Percentiles rank a stretch among this genome's conserved stretches.
phyloP scores from a whole-genome alignment of 176 grass and related monocot species.

The Cocos nucifera region DNA sequence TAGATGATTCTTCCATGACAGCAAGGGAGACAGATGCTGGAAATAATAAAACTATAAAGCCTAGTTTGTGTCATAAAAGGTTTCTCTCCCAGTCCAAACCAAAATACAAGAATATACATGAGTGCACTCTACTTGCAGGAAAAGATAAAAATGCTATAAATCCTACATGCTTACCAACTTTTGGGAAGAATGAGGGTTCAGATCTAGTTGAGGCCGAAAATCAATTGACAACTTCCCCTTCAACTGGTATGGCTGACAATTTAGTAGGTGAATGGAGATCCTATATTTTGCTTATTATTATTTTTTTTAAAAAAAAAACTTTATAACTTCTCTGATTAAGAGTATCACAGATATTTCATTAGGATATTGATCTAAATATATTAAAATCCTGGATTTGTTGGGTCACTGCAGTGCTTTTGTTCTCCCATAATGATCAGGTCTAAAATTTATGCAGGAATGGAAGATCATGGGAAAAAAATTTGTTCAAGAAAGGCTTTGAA shows the following conservation, averaged over 20 bases:
- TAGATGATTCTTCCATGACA: too few species aligned
- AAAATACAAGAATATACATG: constrained; percentile 3
- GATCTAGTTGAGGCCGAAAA: constrained; percentile 20
- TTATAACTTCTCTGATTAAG: too few species aligned
- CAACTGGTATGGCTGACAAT: constrained; percentile 25
- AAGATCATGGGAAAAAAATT: constrained; percentile 20
- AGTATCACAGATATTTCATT: too few species aligned
- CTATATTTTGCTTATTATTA: too few species aligned
- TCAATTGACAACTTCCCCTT: constrained; percentile 19
- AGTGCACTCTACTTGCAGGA: constrained; percentile 9
- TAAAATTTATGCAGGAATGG: constrained; percentile 30
- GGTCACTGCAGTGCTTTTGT: neutral
- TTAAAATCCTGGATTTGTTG: too few species aligned
- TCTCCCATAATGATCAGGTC: constrained; percentile 21
- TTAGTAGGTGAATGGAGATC: too few species aligned
- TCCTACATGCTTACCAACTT: constrained; percentile 20
- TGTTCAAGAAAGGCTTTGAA: constrained; percentile 20
- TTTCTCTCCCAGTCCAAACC: neutral
- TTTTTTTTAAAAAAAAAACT: too few species aligned
- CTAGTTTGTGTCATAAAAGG: neutral
- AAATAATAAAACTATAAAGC: neutral
- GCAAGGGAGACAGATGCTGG: neutral
- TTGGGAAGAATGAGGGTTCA: constrained; percentile 20
- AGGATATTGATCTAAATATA: too few species aligned
- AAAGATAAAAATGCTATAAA: constrained; percentile 25